Conservation (phyloP, 2,329 filamentous ascomycete species). For the Didymosphaeria variabile region DNA sequence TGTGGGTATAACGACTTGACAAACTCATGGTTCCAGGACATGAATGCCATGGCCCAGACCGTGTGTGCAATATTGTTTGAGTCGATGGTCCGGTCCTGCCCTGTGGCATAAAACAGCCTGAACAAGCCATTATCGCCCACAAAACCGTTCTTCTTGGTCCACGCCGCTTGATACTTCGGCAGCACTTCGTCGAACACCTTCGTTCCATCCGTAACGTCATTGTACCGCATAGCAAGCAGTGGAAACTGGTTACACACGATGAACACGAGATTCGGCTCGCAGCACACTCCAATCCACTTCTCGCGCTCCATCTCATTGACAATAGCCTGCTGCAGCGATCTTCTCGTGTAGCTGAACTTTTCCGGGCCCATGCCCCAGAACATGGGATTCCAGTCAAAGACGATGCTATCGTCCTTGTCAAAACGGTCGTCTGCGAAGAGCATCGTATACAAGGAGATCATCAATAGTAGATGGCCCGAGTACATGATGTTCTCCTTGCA, state of each 20-base stretch:
- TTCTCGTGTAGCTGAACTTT: conserved; percentile 44
- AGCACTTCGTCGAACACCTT: conserved; percentile 43
- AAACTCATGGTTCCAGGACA: conserved; percentile 51
- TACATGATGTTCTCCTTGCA: conserved; percentile 55
- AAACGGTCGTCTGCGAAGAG: conserved; percentile 55
- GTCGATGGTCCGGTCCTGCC: conserved; percentile 27
- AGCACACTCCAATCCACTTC: conserved; percentile 54
- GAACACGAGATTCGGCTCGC: conserved; percentile 55
- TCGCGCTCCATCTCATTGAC: conserved; percentile 51
- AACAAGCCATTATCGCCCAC: conserved; percentile 5
- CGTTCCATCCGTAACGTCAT: conserved; percentile 48
- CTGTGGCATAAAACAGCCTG: not conserved
- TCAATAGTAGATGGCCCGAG: conserved; percentile 52
- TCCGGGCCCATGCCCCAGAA: conserved; percentile 35
- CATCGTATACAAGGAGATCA: conserved; percentile 54
- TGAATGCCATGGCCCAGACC: conserved; percentile 38
- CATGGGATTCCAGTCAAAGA: conserved; percentile 53
- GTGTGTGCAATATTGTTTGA: conserved; percentile 9
- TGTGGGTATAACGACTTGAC: conserved; percentile 23
- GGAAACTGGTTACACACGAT: conserved; percentile 57
- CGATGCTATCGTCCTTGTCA: conserved; percentile 43
- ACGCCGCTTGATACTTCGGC: conserved; percentile 50
- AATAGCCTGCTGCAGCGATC: conserved; percentile 47
- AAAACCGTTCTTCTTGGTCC: conserved; percentile 35
- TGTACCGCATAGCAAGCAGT: conserved; percentile 51